Evolutionary conservation across 177 flowering plant species (phyloP).

Genomic region (Vitis hybrid): DNA sequence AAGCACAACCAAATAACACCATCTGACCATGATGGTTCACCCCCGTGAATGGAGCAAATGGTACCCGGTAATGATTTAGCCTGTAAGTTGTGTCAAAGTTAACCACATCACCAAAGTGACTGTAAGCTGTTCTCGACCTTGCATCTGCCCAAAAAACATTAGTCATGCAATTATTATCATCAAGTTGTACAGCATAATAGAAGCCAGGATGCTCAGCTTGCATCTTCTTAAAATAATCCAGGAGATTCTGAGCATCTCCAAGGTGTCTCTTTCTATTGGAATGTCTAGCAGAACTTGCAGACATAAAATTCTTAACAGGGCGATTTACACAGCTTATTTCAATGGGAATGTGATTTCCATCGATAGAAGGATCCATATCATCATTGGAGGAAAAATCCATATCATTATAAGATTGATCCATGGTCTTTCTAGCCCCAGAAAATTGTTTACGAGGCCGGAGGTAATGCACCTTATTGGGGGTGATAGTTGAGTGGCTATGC

Average conservation of each 20-base stretch:
- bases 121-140: background rate
- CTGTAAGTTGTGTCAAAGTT: slow-evolving; percentile 9
- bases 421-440: too few relatives aligned
- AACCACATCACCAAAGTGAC: slow-evolving; percentile 12
- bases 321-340: too few relatives aligned
- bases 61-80: background rate
- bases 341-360: too few relatives aligned
- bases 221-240: slow-evolving; percentile 14
- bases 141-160: slow-evolving; percentile 14
- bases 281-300: too few relatives aligned
- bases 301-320: too few relatives aligned
- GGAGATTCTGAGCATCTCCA: slow-evolving; percentile 5
- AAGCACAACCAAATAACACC: slow-evolving; percentile 13
- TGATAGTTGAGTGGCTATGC: too few relatives aligned
- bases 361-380: too few relatives aligned
- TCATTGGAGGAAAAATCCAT: too few relatives aligned
- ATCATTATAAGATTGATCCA: too few relatives aligned
- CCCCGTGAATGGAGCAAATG: slow-evolving; percentile 10
- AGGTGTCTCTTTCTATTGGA: background rate
- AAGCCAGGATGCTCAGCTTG: slow-evolving; percentile 11
- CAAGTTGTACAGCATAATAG: slow-evolving; percentile 8
- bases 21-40: slow-evolving; percentile 15
- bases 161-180: background rate
- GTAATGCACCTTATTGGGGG: too few relatives aligned
- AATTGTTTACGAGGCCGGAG: too few relatives aligned